These are phyloP conservation scores for Fusarium begoniae DNA, from an alignment of 2,329 filamentous ascomycete genomes.

Conservation along the genomic window DNA sequence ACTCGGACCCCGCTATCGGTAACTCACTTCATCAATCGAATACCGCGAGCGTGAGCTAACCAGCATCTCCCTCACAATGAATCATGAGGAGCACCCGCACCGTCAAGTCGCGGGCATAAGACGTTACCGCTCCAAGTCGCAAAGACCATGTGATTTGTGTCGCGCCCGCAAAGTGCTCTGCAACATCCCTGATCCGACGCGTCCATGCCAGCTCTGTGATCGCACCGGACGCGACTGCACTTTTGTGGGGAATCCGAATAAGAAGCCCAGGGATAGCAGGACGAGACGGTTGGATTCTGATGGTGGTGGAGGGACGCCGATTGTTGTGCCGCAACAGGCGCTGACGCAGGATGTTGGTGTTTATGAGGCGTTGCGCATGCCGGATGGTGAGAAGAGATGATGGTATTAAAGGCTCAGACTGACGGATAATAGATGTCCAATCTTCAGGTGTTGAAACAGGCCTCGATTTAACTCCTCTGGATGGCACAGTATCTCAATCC, in stretches of 20 bases:
- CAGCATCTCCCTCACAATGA: background rate
- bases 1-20: background rate
- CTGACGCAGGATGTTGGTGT: background rate
- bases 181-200: constrained; percentile 40
- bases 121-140: background rate
- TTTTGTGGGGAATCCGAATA: constrained; percentile 35
- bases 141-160: background rate
- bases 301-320: background rate
- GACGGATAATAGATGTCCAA: background rate
- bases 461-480: background rate
- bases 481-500: background rate
- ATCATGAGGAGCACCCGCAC: background rate
- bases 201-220: constrained; percentile 39
- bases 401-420: accelerated
- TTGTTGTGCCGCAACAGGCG: background rate
- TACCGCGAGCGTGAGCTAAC: background rate
- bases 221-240: constrained; percentile 37
- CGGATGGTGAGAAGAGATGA: background rate
- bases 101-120: constrained; percentile 1
- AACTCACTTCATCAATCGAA: background rate
- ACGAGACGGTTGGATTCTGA: accelerated
- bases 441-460: background rate
- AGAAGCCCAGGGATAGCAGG: background rate
- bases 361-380: background rate
- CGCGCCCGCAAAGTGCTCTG: constrained; percentile 38